phyloP scores from a whole-genome alignment of 2,329 filamentous ascomycete species.

The Rutstroemia sp. region DNA sequence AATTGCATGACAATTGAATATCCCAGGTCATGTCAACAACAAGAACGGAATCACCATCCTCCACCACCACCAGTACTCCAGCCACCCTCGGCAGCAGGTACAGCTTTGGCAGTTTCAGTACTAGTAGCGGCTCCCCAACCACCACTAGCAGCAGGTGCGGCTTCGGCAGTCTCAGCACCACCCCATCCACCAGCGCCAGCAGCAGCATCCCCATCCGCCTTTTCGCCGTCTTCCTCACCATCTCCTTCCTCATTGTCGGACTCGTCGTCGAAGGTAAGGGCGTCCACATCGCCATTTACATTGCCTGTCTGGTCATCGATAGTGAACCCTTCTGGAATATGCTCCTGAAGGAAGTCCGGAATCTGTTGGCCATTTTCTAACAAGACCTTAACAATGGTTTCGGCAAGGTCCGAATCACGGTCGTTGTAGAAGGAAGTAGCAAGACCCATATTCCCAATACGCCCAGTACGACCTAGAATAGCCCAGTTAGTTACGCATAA shows the following conservation, averaged over 20 bases:
- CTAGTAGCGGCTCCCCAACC: background rate
- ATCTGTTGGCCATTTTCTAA: slow-evolving; percentile 71
- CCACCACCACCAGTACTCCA: background rate
- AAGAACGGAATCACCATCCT: background rate
- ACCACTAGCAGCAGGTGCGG: background rate
- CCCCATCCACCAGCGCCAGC: background rate
- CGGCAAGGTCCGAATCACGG: slow-evolving; percentile 63
- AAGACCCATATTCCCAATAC: slow-evolving; percentile 79
- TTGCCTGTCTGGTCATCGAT: slow-evolving; percentile 18
- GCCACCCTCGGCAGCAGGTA: too few relatives aligned
- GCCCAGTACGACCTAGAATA: slow-evolving; percentile 71
- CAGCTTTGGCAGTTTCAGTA: background rate
- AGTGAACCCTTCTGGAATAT: slow-evolving; percentile 47
- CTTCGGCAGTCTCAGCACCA: background rate
- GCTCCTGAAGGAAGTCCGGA: slow-evolving; percentile 70
- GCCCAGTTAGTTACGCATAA: slow-evolving; percentile 9
- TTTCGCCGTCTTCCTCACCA: background rate
- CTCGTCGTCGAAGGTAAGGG: slow-evolving; percentile 44
- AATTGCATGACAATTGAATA: background rate
- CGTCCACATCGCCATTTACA: slow-evolving; percentile 16
- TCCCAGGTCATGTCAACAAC: background rate
- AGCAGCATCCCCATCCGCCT: slow-evolving; percentile 1
- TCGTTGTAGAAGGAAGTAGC: slow-evolving; percentile 88
- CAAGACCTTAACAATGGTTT: slow-evolving; percentile 71
- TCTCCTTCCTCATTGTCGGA: slow-evolving; percentile 54